Conservation (phyloP, 2,329 filamentous ascomycete species). For the Penicillium frequentans region DNA sequence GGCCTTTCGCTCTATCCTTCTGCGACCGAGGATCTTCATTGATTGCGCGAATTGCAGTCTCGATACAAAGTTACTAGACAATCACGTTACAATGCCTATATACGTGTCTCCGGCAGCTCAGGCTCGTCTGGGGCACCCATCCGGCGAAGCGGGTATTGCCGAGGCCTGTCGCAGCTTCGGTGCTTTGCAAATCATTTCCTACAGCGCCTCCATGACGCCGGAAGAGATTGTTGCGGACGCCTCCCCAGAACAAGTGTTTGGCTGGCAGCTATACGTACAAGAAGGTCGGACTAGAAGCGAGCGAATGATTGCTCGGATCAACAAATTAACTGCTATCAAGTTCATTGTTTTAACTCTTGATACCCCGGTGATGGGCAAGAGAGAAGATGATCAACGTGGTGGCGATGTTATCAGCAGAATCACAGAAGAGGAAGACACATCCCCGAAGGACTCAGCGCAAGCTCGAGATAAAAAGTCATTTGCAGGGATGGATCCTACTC, state of each 20-base stretch:
- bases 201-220: slow-evolving; percentile 42
- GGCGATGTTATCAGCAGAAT: slow-evolving; percentile 56
- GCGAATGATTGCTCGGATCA: slow-evolving; percentile 51
- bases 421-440: slow-evolving; percentile 51
- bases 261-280: slow-evolving; percentile 40
- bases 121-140: slow-evolving; percentile 46
- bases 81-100: slow-evolving; percentile 37
- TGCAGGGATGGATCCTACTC: slow-evolving; percentile 30
- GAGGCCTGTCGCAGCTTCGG: slow-evolving; percentile 71
- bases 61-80: slow-evolving; percentile 67
- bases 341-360: slow-evolving; percentile 59
- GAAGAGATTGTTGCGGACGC: slow-evolving; percentile 32
- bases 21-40: slow-evolving; percentile 48
- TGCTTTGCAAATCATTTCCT: slow-evolving; percentile 54
- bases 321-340: slow-evolving; percentile 66
- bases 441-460: neutral
- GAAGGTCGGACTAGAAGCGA: slow-evolving; percentile 25
- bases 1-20: slow-evolving; percentile 46
- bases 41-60: slow-evolving; percentile 70
- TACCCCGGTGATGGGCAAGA: slow-evolving; percentile 33
- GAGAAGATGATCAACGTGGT: slow-evolving; percentile 33
- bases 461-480: neutral
- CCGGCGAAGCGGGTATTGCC: slow-evolving; percentile 42
- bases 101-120: slow-evolving; percentile 45
- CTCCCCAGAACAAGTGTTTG: slow-evolving; percentile 25